These are phyloP conservation scores for Phytophthora citrophthora DNA, from an alignment of 352 stramenopile genomes.

Conservation along the genomic window DNA sequence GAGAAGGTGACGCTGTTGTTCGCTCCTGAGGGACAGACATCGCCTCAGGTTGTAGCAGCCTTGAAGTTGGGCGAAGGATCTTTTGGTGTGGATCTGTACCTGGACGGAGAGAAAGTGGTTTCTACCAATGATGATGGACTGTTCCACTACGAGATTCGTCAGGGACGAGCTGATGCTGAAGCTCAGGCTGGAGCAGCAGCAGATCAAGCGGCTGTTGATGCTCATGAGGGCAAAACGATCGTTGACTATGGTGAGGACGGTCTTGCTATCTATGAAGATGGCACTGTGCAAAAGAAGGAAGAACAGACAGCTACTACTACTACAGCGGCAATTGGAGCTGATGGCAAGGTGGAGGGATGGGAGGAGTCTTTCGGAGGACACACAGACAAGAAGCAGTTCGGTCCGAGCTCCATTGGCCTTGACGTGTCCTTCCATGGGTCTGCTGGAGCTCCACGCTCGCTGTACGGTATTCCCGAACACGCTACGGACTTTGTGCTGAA, in stretches of 20 bases:
- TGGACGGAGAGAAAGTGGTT: conserved; percentile 68
- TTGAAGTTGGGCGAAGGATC: conserved; percentile 42
- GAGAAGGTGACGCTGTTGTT: conserved; percentile 47
- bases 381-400: conserved; percentile 84
- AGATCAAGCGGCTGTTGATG: conserved; percentile 52
- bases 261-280: conserved; percentile 97
- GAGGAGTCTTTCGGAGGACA: conserved; percentile 96
- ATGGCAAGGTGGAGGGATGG: conserved; percentile 86
- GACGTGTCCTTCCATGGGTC: conserved; percentile 94
- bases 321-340: conserved; percentile 12
- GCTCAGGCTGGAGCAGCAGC: conserved; percentile 26
- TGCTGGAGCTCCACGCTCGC: conserved; percentile 52
- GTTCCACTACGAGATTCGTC: conserved; percentile 79
- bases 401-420: conserved; percentile 94
- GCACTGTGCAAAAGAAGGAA: conserved; percentile 81
- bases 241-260: conserved; percentile 98
- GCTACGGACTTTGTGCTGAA: conserved; percentile 94
- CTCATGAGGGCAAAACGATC: conserved; percentile 93
- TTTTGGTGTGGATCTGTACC: conserved; percentile 75
- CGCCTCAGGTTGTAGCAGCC: conserved; percentile 49
- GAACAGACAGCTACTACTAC: conserved; percentile 28
- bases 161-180: conserved; percentile 63
- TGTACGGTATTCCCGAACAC: conserved; percentile 99
- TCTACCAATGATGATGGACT: conserved; percentile 69
- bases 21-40: conserved; percentile 18